Base-by-base conservation (phyloP, 225 moss, liverwort and hornwort genomes). In the Neckera pumila region DNA sequence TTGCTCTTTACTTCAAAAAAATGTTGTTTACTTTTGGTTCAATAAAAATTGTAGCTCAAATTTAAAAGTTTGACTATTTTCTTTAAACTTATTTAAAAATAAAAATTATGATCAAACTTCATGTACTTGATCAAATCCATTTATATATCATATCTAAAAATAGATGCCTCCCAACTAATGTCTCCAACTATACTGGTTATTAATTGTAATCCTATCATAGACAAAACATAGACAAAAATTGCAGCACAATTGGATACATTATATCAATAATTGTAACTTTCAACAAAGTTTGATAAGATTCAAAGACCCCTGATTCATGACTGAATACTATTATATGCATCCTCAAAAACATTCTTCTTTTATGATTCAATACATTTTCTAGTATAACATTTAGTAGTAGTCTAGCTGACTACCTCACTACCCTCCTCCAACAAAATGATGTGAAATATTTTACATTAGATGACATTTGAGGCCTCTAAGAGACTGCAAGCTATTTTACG, bases 361-460 rank as follows among this genome's bases (percentile, higher is more conserved):
- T 0, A 0, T 70, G 2, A 25, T 4, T 14, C 40, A 70, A 70
- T 25, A 8, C n/a, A n/a, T n/a, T 45, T 7, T 45, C 45, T 45
- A 45, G 9, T 45, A n/a, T n/a, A n/a, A n/a, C n/a, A n/a, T n/a
- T n/a, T n/a, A n/a, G n/a, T n/a, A n/a, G n/a, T n/a, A n/a, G n/a
- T n/a, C n/a, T n/a, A n/a, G n/a, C n/a, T n/a, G n/a, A n/a, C n/a
- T n/a, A n/a, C n/a, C n/a, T n/a, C n/a, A n/a, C n/a, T n/a, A n/a
- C n/a, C n/a, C n/a, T n/a, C n/a, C n/a, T n/a, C n/a, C n/a, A n/a
- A n/a, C n/a, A n/a, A n/a, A n/a, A n/a, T n/a, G n/a, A n/a, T n/a
- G n/a, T n/a, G n/a, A n/a, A n/a, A n/a, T n/a, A n/a, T n/a, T n/a
- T n/a, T n/a, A n/a, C n/a, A n/a, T n/a, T n/a, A n/a, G n/a, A n/a